A percentile compares a stretch with the other conserved stretches of the same genome.
Evolutionary conservation across 257 asterid species (phyloP).

Genomic region (Thymus quinquecostatus): DNA sequence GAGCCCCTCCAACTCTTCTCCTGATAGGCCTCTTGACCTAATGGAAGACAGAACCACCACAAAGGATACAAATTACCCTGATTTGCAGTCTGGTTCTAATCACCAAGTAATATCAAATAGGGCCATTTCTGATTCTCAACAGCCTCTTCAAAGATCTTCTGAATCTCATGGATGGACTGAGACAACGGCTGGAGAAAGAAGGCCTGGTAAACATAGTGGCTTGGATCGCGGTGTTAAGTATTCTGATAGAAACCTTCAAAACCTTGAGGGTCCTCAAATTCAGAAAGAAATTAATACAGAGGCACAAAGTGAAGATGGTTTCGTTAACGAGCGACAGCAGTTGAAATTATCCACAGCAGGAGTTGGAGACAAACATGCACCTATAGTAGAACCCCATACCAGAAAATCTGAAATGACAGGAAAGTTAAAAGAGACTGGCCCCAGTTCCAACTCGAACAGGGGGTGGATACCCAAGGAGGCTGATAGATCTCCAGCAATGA

Average conservation of each 20-base stretch:
- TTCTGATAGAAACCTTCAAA: conserved; percentile 55
- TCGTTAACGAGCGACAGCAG: conserved; percentile 44
- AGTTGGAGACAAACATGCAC: conserved; percentile 47
- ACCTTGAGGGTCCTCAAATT: conserved; percentile 44
- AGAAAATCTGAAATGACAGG: conserved; percentile 50
- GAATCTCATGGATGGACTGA: conserved; percentile 50
- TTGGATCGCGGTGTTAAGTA: conserved; percentile 49
- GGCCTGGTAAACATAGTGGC: conserved; percentile 58
- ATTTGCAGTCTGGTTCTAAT: conserved; percentile 45
- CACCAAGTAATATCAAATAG: conserved; percentile 49
- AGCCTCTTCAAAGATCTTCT: conserved; percentile 48
- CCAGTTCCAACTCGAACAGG: conserved; percentile 40
- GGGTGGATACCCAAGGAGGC: conserved; percentile 55
- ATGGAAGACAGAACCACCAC: conserved; percentile 42
- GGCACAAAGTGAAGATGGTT: conserved; percentile 45
- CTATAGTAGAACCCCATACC: conserved; percentile 43
- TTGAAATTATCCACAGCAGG: conserved; percentile 45
- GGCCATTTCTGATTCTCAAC: conserved; percentile 54
- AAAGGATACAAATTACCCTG: conserved; percentile 47
- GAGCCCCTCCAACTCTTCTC: conserved; percentile 56
- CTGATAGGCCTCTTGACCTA: conserved; percentile 48
- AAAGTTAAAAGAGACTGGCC: conserved; percentile 48
- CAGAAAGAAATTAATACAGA: conserved; percentile 49
- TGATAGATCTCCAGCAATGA: conserved; percentile 53
- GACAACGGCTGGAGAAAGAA: conserved; percentile 49